Evolutionary conservation across 257 asterid genomes (phyloP).

Genomic region (Nicotiana obtusifolia): DNA sequence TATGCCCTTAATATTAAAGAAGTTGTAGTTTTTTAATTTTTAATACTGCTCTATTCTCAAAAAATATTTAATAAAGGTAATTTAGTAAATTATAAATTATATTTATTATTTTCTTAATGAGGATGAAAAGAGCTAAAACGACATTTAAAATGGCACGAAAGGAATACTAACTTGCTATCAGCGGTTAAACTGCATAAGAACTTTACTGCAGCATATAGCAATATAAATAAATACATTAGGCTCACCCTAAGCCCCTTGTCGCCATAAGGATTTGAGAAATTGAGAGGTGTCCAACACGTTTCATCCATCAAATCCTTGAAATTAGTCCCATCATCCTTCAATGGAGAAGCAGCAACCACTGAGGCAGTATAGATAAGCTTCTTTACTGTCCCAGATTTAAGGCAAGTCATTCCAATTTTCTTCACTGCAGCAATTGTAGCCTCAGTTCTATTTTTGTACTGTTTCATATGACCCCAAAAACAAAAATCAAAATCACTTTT

Average conservation of each 20-base stretch:
- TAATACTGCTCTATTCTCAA: too few species aligned
- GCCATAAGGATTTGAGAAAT: constrained; percentile 18
- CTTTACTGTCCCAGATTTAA: constrained; percentile 31
- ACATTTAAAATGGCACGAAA: too few species aligned
- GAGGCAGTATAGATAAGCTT: constrained; percentile 44
- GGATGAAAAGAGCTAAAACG: too few species aligned
- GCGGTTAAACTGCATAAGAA: too few species aligned
- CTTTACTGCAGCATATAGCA: too few species aligned
- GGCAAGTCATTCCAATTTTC: constrained; percentile 29
- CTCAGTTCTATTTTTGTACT: constrained; percentile 49
- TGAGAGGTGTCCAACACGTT: constrained; percentile 59
- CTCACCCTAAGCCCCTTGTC: constrained; percentile 7
- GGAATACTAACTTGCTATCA: too few species aligned
- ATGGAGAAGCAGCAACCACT: constrained; percentile 39
- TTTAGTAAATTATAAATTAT: too few species aligned
- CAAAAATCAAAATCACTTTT: too few species aligned
- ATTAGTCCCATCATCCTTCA: constrained; percentile 33
- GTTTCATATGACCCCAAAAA: not conserved
- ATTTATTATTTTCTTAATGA: too few species aligned
- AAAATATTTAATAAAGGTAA: too few species aligned
- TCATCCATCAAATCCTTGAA: constrained; percentile 44
- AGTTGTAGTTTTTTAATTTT: too few species aligned
- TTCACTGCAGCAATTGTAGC: constrained; percentile 43
- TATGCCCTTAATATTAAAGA: too few species aligned
- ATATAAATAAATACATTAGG: not conserved